Percentiles rank a stretch among this genome's conserved stretches.
phyloP scores from a whole-genome alignment of 331 rosid species.

The Rosa hybrid region DNA sequence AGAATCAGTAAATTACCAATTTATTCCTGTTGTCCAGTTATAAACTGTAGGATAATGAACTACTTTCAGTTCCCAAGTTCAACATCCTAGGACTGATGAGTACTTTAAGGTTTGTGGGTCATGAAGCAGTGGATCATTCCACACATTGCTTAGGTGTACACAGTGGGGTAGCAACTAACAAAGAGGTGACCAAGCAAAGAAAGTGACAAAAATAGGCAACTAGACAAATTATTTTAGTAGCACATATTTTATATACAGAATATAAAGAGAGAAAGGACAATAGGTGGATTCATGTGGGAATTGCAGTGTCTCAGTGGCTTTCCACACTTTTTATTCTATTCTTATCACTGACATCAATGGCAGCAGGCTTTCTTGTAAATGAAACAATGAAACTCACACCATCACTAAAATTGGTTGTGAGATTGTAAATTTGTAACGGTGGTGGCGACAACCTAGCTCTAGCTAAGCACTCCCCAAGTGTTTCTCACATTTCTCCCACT shows the following conservation, averaged over 20 bases:
- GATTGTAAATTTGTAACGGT: not conserved
- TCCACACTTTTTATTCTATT: constrained; percentile 48
- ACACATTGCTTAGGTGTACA: constrained; percentile 51
- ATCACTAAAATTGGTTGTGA: constrained; percentile 31
- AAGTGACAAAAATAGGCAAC: constrained; percentile 46
- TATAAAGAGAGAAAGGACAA: constrained; percentile 35
- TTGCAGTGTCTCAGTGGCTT: constrained; percentile 57
- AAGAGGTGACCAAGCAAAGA: constrained; percentile 41
- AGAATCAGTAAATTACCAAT: not conserved
- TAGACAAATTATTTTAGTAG: constrained; percentile 19
- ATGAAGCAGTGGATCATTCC: constrained; percentile 36
- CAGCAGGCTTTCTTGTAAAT: constrained; percentile 51
- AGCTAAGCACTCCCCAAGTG: not conserved
- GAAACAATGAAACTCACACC: constrained; percentile 48
- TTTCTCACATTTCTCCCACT: constrained; percentile 26
- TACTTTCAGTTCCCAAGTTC: not conserved
- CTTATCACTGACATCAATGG: constrained; percentile 35
- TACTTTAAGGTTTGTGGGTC: constrained; percentile 33
- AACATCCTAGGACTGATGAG: constrained; percentile 11
- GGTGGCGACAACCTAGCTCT: constrained; percentile 2
- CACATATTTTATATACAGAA: not conserved
- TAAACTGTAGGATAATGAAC: too few species aligned
- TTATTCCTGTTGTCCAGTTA: not conserved
- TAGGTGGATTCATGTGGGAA: constrained; percentile 76
- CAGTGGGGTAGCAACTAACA: constrained; percentile 54